Base-by-base conservation (phyloP, 1,284 basidiomycete species). In the Tilletia walkeri region DNA sequence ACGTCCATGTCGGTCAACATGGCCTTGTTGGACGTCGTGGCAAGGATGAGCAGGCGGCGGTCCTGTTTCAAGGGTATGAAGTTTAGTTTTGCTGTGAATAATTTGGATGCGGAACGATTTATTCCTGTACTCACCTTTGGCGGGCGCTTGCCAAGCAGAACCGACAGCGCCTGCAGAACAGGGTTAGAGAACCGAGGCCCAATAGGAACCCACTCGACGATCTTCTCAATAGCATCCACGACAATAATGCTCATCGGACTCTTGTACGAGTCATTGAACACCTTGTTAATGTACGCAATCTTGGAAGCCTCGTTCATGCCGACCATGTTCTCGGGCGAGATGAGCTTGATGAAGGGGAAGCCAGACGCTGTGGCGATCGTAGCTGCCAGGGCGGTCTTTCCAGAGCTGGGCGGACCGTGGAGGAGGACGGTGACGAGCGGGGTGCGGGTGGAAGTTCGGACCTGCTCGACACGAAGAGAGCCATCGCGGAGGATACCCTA, bases 341-440 rank as follows among this genome's bases (percentile, higher is more conserved):
- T 90, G 66, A 99, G 88, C 85, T 99, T 98, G 87, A 99, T 97
- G 87, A 99, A 99, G 0, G 96, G 96, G 85, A 92, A 99, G 73
- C 91, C 88, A 14, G 95, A 98, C 10, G 89, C 88, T 85, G 94
- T 91, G 7, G 95, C 96, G 70, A 99, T 96, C 7, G 92, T 93
- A 3, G 94, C 96, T 4, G 93, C 95, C 63, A 99, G 86, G 0
- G 96, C 95, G 0, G 95, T 95, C 87, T 99, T 99, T 50, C 96
- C 96, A 2, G 93, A 89, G 3, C 93, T 92, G 12, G 95, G 88
- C 0, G 92, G 91, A 4, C 87, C 95, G 80, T 96, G 92, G 66
- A 99, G 86, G 14, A 99, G 88, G 4, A 95, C 88, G 76, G 91
- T 93, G 80, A 99, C 95, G 54, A 96, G 89, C 6, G 93, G 95